Evolutionary conservation across 2,329 filamentous ascomycete genomes (phyloP).

Genomic region (Venturia nashicola): DNA sequence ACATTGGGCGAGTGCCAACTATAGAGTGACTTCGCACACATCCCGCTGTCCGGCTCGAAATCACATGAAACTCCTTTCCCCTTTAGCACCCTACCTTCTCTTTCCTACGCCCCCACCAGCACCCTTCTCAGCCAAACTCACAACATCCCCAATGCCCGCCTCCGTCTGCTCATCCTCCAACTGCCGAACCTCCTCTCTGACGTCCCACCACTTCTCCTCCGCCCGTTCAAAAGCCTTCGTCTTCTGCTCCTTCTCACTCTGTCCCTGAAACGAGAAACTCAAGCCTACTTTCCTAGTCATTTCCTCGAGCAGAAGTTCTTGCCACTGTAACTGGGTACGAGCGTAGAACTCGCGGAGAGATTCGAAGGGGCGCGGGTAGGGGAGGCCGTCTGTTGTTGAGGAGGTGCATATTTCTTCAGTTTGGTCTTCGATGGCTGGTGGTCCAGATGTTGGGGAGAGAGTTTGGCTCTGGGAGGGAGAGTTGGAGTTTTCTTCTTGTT

Average conservation of each 20-base stretch:
- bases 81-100: slow-evolving; percentile 16
- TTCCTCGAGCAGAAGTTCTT: slow-evolving; percentile 68
- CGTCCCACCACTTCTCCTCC: slow-evolving; percentile 98
- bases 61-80: neutral
- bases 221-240: slow-evolving; percentile 80
- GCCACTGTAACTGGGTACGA: slow-evolving; percentile 81
- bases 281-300: slow-evolving; percentile 42
- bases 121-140: slow-evolving; percentile 64
- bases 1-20: no score
- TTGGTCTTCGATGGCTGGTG: slow-evolving; percentile 24
- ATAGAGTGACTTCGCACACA: no score
- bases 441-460: slow-evolving; percentile 14
- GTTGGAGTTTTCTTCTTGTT: slow-evolving; percentile 29
- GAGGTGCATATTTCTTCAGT: slow-evolving; percentile 41
- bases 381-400: slow-evolving; percentile 56
- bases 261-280: slow-evolving; percentile 15
- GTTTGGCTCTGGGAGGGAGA: slow-evolving; percentile 40
- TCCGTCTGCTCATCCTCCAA: slow-evolving; percentile 95
- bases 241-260: slow-evolving; percentile 81
- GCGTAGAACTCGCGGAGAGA: slow-evolving; percentile 83
- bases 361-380: slow-evolving; percentile 74
- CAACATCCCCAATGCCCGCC: slow-evolving; percentile 87
- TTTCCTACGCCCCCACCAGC: slow-evolving; percentile 36
- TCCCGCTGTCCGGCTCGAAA: no score
- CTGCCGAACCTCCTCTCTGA: slow-evolving; percentile 79